Evolutionary conservation across 2,329 filamentous ascomycete genomes (phyloP), one percentile per base, ranked within the genome.

Genomic region (Neofusicoccum umdonicola): DNA sequence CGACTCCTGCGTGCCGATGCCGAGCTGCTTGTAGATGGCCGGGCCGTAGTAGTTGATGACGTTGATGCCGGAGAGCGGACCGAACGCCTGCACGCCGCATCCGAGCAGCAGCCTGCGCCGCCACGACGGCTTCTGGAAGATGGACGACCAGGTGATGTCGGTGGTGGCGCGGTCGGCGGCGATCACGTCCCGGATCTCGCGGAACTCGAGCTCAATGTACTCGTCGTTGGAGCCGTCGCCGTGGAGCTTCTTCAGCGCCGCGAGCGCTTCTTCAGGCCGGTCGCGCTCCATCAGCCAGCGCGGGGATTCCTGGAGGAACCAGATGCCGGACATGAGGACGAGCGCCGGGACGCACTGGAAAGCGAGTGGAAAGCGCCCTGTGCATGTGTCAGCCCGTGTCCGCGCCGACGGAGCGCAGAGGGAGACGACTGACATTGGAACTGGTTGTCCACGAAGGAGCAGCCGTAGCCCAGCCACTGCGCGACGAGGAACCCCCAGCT

Each of bases 151-250:
- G 12, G 77, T 77, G 2, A 75, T 72, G 19, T 76, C 42, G 42
- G 15, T 45, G 42, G 42, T 45, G 42, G 42, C 42, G 42, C 42
- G 42, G 42, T 50, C 47, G 71, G 4, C 72, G 73, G 3, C 75
- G 68, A 44, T 71, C 9, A 69, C 68, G 70, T 86, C 83, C 37
- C 83, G 74, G 70, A 85, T 84, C 68, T 87, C 83, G 31, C 80
- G 81, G 71, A 85, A 84, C 72, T 87, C 83, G 3, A 87, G 78
- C 68, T 83, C 80, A 3, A 86, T 84, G 58, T 86, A 76, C 0
- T 81, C 79, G 0, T 82, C 76, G 1, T 79, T 79, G 68, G 85
- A 81, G 2, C 85, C 86, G 57, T 88, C 76, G 17, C 82, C 81
- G 68, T 87, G 87, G 69, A 85, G 86, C 65, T 82, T 82, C 19